Base-by-base conservation (phyloP, 2,329 filamentous ascomycete species). In the Fusarium miscanthi region DNA sequence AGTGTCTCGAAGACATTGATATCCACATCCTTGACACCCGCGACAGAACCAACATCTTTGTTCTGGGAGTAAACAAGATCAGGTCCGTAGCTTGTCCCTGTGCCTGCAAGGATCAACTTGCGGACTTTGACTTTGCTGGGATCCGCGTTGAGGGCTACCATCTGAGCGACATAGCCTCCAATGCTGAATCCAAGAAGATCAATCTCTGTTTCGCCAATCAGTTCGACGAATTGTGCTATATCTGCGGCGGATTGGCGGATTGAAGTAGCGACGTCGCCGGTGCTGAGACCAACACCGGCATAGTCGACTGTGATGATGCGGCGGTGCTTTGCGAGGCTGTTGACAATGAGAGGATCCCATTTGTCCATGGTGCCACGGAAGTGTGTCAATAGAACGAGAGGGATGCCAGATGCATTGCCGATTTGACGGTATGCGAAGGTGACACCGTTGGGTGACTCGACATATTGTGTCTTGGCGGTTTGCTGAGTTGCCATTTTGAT, bases 331-430 rank as follows among this genome's bases (percentile, higher is more conserved):
- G 49, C 31, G 13, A 66, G 12, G 5, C 1, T 35, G 12, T 66
- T 66, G 8, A 66, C 45, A 6, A 66, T 14, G 13, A 65, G 42
- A 5, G 63, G 63, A 21, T 66, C 63, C 60, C 63, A 66, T 12
- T 66, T 66, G 0, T 66, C 63, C 63, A 66, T 66, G 1, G 60
- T 65, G 1, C 63, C 63, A 0, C 63, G 37, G 12, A 66, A 66
- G 0, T 66, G 63, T 0, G 63, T 66, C 1, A 66, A 5, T 1
- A 49, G 27, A 1, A 66, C 16, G 2, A 66, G 37, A 0, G 60
- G 60, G 2, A 41, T 37, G 3, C 49, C 25, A 3, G 25, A 0
- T 0, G 25, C 48, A 58, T 53, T 13, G 4, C 60, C 63, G 8
- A 66, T 65, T 3, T 66, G 60, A 2, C 63, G 60, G 9, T 66